Conservation (phyloP, 1,139 yeast species). For the Pichia sp. region DNA sequence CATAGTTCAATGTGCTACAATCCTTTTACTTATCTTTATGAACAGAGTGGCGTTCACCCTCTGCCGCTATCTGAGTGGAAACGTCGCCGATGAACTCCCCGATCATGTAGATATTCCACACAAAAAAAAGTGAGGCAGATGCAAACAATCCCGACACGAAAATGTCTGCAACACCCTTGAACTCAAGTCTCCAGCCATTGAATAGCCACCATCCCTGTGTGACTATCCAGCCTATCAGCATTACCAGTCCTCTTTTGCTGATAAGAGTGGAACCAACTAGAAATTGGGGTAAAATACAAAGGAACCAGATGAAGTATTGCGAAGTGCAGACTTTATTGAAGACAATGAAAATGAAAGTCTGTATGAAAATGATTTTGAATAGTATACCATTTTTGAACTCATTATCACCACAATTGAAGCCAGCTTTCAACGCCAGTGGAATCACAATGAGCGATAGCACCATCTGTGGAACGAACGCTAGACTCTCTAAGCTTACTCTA, state of each 20-base stretch:
- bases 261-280: constrained; percentile 38
- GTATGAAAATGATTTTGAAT: constrained; percentile 68
- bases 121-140: constrained; percentile 54
- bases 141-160: constrained; percentile 54
- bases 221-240: constrained; percentile 47
- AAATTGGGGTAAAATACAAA: constrained; percentile 74
- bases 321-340: constrained; percentile 94
- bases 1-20: too few relatives aligned
- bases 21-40: too few relatives aligned
- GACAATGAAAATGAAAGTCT: constrained; percentile 84
- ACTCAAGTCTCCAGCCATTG: constrained; percentile 75
- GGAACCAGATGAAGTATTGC: constrained; percentile 88
- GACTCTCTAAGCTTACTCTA: constrained; percentile 30
- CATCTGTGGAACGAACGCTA: constrained; percentile 83
- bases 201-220: constrained; percentile 76
- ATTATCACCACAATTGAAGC: constrained; percentile 30
- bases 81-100: constrained; percentile 48
- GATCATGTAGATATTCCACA: constrained; percentile 58
- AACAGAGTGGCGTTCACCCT: too few relatives aligned
- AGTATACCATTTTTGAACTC: constrained; percentile 21
- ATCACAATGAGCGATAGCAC: constrained; percentile 49
- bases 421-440: constrained; percentile 40
- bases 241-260: constrained; percentile 8
- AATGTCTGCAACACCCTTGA: constrained; percentile 63
- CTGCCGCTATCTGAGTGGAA: constrained; percentile 3